Evolutionary conservation across 805 yeast species (phyloP), one percentile per base, ranked within the genome.

Genomic region (Middelhovenomyces tepae): DNA sequence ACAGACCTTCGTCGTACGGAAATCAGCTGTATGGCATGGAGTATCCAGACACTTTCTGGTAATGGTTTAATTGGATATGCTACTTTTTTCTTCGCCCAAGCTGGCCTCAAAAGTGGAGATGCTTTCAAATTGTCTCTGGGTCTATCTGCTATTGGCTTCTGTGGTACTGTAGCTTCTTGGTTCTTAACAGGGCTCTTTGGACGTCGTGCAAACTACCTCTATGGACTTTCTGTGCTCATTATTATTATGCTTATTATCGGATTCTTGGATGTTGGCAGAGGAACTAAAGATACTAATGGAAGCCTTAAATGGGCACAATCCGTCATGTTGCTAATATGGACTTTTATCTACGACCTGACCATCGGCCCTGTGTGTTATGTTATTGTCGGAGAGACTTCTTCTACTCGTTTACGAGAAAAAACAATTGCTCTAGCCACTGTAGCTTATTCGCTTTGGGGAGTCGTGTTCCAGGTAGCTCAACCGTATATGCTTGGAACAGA

Each of bases 41-140:
- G 64, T 36, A 53, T 61, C 42, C 74, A 69, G 47, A 56, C 62
- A 27, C 50, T 64, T 40, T 61, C 69, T 24, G 75, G 75, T n/a
- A 30, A 28, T 22, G 7, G 5, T 3, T 30, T 21, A n/a, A n/a
- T n/a, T n/a, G n/a, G n/a, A n/a, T n/a, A n/a, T n/a, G n/a, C n/a
- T n/a, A n/a, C 76, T 16, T 67, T 70, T 44, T 70, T 71, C 50
- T 69, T 64, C 43, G 51, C 48, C 29, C 69, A 67, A 46, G 75
- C 75, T 17, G 51, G 53, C 14, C 22, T 42, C 17, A 20, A 32
- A 17, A 24, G 27, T 9, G 10, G 25, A 9, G 16, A 27, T 14
- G 27, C 75, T 2, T 71, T 69, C 52, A 63, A 65, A 17, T 63
- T 71, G 37, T 45, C 58, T 24, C n/a, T n/a, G n/a, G n/a, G n/a